phyloP scores from a whole-genome alignment of 352 stramenopile species.

The Halophytophthora batemanensis region DNA sequence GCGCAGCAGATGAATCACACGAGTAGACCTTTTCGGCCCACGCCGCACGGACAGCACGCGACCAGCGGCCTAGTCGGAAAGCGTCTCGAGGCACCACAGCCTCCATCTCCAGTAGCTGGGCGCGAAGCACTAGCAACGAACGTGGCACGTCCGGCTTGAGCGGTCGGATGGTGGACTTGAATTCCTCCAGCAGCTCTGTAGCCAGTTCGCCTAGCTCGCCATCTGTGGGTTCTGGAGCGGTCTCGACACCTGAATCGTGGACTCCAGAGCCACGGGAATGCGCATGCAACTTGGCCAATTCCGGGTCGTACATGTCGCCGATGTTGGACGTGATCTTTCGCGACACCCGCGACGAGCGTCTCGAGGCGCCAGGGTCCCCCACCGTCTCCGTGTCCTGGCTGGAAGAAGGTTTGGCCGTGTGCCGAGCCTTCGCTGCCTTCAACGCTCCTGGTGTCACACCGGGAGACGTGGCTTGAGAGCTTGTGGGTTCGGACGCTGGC shows the following conservation, averaged over 20 bases:
- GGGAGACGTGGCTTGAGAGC: constrained; percentile 8
- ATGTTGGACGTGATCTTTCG: constrained; percentile 80
- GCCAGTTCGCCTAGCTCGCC: constrained; percentile 67
- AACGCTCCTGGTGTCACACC: constrained; percentile 26
- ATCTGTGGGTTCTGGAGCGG: constrained; percentile 47
- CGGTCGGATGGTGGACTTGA: constrained; percentile 45
- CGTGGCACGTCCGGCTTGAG: constrained; percentile 33
- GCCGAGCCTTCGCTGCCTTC: constrained; percentile 6
- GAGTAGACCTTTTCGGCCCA: constrained; percentile 77
- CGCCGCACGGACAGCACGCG: constrained; percentile 51
- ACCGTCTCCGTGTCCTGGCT: not conserved
- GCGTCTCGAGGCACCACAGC: constrained; percentile 74
- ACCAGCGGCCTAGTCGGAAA: constrained; percentile 74
- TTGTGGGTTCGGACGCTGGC: not conserved
- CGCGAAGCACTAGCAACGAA: constrained; percentile 52
- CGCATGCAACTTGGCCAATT: constrained; percentile 36
- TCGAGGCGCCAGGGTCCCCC: constrained; percentile 18
- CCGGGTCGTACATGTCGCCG: constrained; percentile 73
- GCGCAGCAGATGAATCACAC: constrained; percentile 36
- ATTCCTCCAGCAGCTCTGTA: constrained; percentile 67
- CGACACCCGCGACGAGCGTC: constrained; percentile 61
- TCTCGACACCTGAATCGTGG: constrained; percentile 16
- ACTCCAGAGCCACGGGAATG: constrained; percentile 13
- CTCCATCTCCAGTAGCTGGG: constrained; percentile 70
- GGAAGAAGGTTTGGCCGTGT: not conserved